phyloP scores from a whole-genome alignment of 1,284 basidiomycete genomes.

The Pascua guehoae region DNA sequence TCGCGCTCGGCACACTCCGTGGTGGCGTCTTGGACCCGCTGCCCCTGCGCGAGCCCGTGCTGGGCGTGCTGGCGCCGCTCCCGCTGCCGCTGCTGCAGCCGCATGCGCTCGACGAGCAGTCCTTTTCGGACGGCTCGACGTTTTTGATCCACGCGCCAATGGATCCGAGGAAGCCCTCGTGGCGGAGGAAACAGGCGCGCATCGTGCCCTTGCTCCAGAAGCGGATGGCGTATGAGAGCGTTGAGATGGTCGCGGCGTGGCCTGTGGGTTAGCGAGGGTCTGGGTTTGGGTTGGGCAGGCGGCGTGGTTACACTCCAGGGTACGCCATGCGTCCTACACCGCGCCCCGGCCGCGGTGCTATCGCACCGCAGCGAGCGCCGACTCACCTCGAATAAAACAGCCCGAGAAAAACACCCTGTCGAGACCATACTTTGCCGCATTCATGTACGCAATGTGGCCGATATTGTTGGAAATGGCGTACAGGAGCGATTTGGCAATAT shows the following conservation, averaged over 20 bases:
- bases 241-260: conserved; percentile 94
- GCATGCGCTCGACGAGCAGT: no score
- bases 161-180: conserved; percentile 94
- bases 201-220: conserved; percentile 99
- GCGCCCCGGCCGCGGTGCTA: neutral
- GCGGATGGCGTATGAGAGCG: conserved; percentile 95
- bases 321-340: neutral
- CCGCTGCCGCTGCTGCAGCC: no score
- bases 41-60: no score
- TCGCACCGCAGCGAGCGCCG: neutral
- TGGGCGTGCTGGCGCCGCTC: no score
- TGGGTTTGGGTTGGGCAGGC: neutral
- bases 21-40: no score
- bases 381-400: conserved; percentile 92
- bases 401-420: conserved; percentile 99
- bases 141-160: conserved; percentile 97
- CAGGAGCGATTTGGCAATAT: conserved; percentile 88
- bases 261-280: conserved; percentile 54
- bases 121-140: conserved; percentile 52
- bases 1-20: no score
- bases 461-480: conserved; percentile 99
- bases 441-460: conserved; percentile 99
- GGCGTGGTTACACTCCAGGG: neutral
- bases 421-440: conserved; percentile 96
- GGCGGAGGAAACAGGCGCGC: conserved; percentile 90